Percentiles rank a stretch among this genome's conserved stretches.
Conservation (phyloP, 805 yeast genomes). For the Dipodascopsis uninucleata region DNA sequence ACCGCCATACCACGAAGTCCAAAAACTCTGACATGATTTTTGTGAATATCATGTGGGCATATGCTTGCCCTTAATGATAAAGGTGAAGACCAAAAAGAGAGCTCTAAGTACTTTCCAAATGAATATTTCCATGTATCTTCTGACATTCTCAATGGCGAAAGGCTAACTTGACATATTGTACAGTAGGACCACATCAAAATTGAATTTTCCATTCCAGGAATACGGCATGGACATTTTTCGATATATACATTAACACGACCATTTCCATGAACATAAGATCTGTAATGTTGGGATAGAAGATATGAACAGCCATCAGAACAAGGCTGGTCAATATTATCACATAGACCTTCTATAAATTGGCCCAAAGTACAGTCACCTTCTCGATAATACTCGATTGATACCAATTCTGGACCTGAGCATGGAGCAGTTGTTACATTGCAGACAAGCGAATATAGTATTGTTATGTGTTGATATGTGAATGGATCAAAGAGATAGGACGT, state of each 20-base stretch:
- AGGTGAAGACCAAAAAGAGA: conserved; percentile 69
- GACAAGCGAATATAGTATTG: conserved; percentile 75
- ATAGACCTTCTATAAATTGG: conserved; percentile 75
- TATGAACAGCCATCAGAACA: conserved; percentile 86
- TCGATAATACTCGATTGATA: conserved; percentile 81
- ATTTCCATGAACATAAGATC: conserved; percentile 83
- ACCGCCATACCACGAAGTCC: conserved; percentile 76
- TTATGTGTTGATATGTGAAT: conserved; percentile 70
- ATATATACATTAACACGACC: conserved; percentile 77
- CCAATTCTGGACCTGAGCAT: conserved; percentile 85
- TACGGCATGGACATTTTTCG: conserved; percentile 54
- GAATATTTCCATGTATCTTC: conserved; percentile 87
- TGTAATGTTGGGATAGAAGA: conserved; percentile 64
- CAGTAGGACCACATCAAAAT: conserved; percentile 92
- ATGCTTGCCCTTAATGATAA: conserved; percentile 56
- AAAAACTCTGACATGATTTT: conserved; percentile 79
- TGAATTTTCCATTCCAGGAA: conserved; percentile 60
- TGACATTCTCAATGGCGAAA: conserved; percentile 78
- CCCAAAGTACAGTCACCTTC: conserved; percentile 90
- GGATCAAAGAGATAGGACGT: conserved; percentile 60
- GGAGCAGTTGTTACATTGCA: conserved; percentile 84
- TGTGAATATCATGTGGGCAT: conserved; percentile 77
- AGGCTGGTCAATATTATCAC: conserved; percentile 57
- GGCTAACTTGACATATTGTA: conserved; percentile 65
- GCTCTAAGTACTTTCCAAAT: conserved; percentile 87